phyloP scores from a whole-genome alignment of 768 basidiomycete species.

The Naganishia vishniacii region DNA sequence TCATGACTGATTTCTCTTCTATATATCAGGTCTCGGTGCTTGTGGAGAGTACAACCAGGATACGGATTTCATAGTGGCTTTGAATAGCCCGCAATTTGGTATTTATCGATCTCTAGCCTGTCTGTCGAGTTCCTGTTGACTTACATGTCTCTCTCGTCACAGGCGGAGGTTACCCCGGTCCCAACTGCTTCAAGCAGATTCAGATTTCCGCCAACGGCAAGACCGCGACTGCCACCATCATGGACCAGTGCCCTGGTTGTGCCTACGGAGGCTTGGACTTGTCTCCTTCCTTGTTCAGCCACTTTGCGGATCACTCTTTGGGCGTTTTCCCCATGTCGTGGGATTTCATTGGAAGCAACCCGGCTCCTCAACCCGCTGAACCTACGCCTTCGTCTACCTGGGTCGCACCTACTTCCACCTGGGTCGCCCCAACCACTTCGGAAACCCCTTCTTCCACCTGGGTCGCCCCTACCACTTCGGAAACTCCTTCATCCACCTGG shows the following conservation, averaged over 20 bases:
- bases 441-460: conserved; percentile 38
- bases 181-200: conserved; percentile 60
- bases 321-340: conserved; percentile 64
- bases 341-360: conserved; percentile 54
- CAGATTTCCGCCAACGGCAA: conserved; percentile 62
- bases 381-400: too few species aligned
- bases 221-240: conserved; percentile 57
- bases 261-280: conserved; percentile 65
- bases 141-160: too few species aligned
- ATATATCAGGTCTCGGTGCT: conserved; percentile 51
- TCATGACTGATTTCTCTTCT: neutral
- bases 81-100: conserved; percentile 55
- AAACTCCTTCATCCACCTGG: conserved; percentile 31
- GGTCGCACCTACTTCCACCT: neutral
- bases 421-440: conserved; percentile 20
- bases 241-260: conserved; percentile 69
- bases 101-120: too few species aligned
- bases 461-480: conserved; percentile 24
- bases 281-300: conserved; percentile 61
- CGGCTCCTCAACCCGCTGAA: too few species aligned
- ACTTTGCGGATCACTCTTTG: conserved; percentile 53
- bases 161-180: conserved; percentile 59
- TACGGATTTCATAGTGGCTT: conserved; percentile 50
- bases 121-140: too few species aligned
- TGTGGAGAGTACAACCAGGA: conserved; percentile 47